Base-by-base conservation (phyloP, 768 basidiomycete genomes). In the Pleurotus ostreatus region DNA sequence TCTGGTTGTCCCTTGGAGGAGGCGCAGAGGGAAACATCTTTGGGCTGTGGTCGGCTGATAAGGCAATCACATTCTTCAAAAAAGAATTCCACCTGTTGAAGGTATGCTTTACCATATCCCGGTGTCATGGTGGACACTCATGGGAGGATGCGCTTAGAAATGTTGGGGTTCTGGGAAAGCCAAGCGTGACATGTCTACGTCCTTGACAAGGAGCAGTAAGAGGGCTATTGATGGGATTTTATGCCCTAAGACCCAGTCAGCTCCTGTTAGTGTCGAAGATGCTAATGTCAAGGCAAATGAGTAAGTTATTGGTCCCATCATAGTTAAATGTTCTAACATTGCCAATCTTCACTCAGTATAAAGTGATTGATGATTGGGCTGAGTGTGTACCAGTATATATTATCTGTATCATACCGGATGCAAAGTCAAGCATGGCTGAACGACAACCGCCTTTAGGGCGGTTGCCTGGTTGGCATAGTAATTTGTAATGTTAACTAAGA, bases 41-140 rank as follows among this genome's bases (percentile, higher is more conserved):
- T 51, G 61, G 58, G 20, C 49, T 65, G 8, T 65, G 63, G 55
- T 41, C 57, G 41, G 56, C 55, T 30, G 41, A 38, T 39, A 48
- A 44, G 40, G 30, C 18, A 18, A 46, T 46, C 13, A 11, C 18
- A n/a, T 57, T 64, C 30, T 61, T 62, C 60, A 58, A 40, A 49
- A 65, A 64, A 53, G 46, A 59, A 39, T 61, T 65, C 57, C 37
- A 60, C 39, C 40, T 65, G 30, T 63, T 63, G 60, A 57, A 63
- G 26, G 60, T 59, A 12, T 7, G 59, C 53, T 53, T 9, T 34
- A 4, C 30, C 30, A 34, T 34, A 34, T 34, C 11, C 30, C 3
- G 11, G 30, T 34, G 8, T 25, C 9, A 34, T 8, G 30, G 30
- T 9, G 30, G 11, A 8, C 11, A 11, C 30, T 34, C 3, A 34